These are phyloP conservation scores for Cladophialophora psammophila DNA, from an alignment of 2,329 filamentous ascomycete genomes.

Conservation along the genomic window DNA sequence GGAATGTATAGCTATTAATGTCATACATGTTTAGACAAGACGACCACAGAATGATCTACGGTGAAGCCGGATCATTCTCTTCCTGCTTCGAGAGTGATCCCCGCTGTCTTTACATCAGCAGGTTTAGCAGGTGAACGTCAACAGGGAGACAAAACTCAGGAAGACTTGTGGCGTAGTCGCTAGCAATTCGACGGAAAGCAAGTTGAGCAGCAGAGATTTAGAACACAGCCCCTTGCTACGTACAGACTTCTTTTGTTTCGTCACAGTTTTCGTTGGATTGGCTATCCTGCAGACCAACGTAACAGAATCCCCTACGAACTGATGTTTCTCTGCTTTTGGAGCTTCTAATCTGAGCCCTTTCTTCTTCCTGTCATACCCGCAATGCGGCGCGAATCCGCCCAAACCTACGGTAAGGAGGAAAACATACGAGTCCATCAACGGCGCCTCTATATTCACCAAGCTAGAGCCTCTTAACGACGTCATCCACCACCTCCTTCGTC, in stretches of 20 bases:
- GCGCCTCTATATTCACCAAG: neutral
- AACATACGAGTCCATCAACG: neutral
- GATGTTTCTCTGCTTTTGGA: neutral
- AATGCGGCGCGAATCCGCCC: too few relatives aligned
- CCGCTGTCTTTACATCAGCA: neutral
- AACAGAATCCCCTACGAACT: neutral
- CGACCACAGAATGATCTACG: neutral
- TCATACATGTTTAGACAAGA: neutral
- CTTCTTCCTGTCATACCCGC: neutral
- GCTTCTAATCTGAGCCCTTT: neutral
- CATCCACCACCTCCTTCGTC: slow-evolving; percentile 84
- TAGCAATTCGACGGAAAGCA: too few relatives aligned
- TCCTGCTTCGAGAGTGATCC: neutral
- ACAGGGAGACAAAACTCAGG: too few relatives aligned
- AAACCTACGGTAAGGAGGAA: neutral
- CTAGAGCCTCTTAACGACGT: slow-evolving; percentile 84
- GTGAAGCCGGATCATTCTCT: neutral
- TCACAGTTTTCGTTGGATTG: too few relatives aligned
- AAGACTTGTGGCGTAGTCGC: too few relatives aligned
- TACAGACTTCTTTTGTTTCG: too few relatives aligned
- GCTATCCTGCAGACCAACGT: neutral
- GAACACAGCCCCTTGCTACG: too few relatives aligned
- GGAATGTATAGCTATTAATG: slow-evolving; percentile 8
- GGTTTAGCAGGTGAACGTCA: too few relatives aligned
- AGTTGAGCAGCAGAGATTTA: too few relatives aligned